Evolutionary conservation across 2,329 filamentous ascomycete genomes (phyloP), one percentile per base, ranked within the genome.

Genomic region (Dactylella cylindrospora): DNA sequence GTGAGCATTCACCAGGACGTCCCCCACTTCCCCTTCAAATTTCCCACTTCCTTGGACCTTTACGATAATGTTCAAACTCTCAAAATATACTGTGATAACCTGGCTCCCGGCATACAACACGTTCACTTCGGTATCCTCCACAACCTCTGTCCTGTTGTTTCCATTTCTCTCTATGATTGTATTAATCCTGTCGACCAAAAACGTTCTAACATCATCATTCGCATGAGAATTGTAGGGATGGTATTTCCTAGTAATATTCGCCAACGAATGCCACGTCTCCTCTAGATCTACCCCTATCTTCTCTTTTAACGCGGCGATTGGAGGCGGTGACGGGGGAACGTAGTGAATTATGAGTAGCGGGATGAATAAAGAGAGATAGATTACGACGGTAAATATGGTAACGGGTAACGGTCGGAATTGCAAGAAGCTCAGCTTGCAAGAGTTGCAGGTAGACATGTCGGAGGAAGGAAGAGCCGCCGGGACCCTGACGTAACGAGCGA

Each of bases 1-100:
- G 71, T 97, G 93, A 13, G 91, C 90, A 72, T 96, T 97, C 67
- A 97, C 86, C 36, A 98, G 79, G 13, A 95, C 89, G 25, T 90
- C 88, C 67, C 70, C 36, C 71, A 72, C 26, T 78, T 77, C 87
- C 86, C 95, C 86, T 88, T 95, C 35, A 84, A 83, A 23, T 80
- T 91, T 88, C 46, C 90, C 81, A 29, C 79, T 82, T 25, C 93
- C 93, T 38, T 88, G 84, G 57, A 98, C 86, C 70, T 96, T 95
- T 29, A 95, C 84, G 65, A 96, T 84, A 66, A 96, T 84, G 69
- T 97, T 98, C 65, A 83, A 91, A 25, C 89, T 88, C 74, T 97
- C 90, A 68, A 95, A 96, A 71, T 97, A 96, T 22, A 88, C 81
- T 8, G 76, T 78, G 15, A 73, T 70, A 5, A 67, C 69, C n/a